Base-by-base conservation (phyloP, 441 rosid genomes). In the Erodium chrysanthum region DNA sequence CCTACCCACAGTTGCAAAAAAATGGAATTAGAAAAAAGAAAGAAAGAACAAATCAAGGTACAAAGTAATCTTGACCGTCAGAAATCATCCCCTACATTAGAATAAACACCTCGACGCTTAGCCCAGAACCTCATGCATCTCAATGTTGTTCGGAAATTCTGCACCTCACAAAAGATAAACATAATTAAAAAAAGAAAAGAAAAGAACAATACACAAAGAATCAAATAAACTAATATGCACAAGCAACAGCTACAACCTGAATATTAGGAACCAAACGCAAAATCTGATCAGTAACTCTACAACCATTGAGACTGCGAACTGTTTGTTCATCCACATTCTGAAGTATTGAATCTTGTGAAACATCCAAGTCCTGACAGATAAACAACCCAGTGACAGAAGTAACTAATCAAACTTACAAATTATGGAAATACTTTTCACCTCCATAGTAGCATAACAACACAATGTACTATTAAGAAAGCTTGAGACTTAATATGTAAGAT, bases 211-310 rank as follows among this genome's bases (percentile, higher is more conserved):
- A 65, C 22, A 27, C 33, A 62, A 54, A 50, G 52, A 23, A 69
- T 1, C 11, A 35, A 31, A 31, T 2, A 46, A 60, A 61, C 20
- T 14, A 23, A 70, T 33, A 79, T 44, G 15, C 14, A 25, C 22
- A 58, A 7, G 71, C 18, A 42, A 65, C 54, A 25, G 69, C 46
- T 66, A 79, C 65, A 71, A 91, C 99, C 97, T 89, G 91, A 75
- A 91, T 91, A 79, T 88, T 91, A 68, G 99, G 99, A 75, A 94
- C 99, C 82, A 91, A 77, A 27, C 94, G 96, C 82, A 94, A 78
- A 80, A 94, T 89, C 72, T 89, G 97, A 85, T 94, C 99, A 73
- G 99, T 94, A 62, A 94, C 97, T 84, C 99, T 84, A 81, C 99
- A 94, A 58, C 99, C 99, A 67, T 94, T 94, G 69, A 94, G 96